Evolutionary conservation across 345 rosid genomes (phyloP).

Genomic region (Lenwebbia sp.): DNA sequence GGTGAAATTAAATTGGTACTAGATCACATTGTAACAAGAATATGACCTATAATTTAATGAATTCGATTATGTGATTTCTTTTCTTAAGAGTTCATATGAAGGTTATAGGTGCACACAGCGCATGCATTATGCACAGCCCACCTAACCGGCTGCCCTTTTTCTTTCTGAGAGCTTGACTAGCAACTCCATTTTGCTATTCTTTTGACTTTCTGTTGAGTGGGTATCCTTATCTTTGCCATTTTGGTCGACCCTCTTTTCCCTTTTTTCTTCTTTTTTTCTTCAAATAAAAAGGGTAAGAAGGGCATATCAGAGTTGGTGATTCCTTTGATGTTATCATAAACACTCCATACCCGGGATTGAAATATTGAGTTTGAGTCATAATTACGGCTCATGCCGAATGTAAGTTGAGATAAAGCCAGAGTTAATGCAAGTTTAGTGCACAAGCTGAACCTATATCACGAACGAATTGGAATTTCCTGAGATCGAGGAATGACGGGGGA

Average conservation of each 20-base stretch:
- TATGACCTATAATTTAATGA: neutral
- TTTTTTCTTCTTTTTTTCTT: neutral
- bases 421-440: neutral
- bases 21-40: neutral
- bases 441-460: neutral
- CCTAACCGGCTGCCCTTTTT: neutral
- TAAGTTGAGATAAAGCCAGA: neutral
- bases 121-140: neutral
- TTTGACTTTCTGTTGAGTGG: neutral
- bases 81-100: neutral
- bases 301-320: neutral
- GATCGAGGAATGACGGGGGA: neutral
- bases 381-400: neutral
- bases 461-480: neutral
- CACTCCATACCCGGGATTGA: neutral
- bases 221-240: neutral
- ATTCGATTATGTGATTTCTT: neutral
- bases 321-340: neutral
- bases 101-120: neutral
- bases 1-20: neutral
- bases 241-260: neutral
- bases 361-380: neutral
- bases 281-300: neutral
- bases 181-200: neutral
- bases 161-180: neutral